phyloP scores from a whole-genome alignment of 495 filamentous ascomycete genomes.

The Hyaloscypha hepaticicola region DNA sequence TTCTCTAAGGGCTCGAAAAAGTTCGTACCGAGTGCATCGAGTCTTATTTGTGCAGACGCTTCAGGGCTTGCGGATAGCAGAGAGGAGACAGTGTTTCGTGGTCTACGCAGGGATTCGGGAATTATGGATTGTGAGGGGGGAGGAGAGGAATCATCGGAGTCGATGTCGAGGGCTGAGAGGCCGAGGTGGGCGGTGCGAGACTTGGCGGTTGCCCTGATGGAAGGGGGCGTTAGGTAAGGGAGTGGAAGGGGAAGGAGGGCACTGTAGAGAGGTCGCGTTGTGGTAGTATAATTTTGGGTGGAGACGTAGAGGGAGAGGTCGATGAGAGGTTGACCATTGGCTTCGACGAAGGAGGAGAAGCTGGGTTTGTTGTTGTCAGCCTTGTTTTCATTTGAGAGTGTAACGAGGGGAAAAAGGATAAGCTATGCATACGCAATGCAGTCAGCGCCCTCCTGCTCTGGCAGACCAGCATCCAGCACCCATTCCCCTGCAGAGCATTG shows the following conservation, averaged over 20 bases:
- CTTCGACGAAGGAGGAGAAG: constrained; percentile 59
- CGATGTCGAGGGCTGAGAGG: constrained; percentile 64
- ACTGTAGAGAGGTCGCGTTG: constrained; percentile 75
- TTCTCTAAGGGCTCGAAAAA: constrained; percentile 68
- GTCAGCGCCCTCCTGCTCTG: constrained; percentile 48
- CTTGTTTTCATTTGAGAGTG: background rate
- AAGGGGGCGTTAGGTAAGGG: constrained; percentile 74
- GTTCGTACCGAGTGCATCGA: constrained; percentile 65
- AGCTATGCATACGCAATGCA: constrained; percentile 54
- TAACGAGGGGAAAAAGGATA: background rate
- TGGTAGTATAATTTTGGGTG: constrained; percentile 71
- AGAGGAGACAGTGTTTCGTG: constrained; percentile 33
- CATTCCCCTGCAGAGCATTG: constrained; percentile 51
- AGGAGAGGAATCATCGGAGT: constrained; percentile 36
- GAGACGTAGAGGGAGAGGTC: constrained; percentile 87
- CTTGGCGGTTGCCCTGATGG: constrained; percentile 64
- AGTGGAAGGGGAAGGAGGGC: constrained; percentile 76
- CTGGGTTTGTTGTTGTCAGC: constrained; percentile 11
- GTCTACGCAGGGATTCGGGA: constrained; percentile 33
- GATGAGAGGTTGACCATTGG: constrained; percentile 64
- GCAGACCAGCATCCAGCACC: constrained; percentile 53
- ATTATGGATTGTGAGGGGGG: constrained; percentile 25
- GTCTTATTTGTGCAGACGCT: constrained; percentile 57
- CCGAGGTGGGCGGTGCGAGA: constrained; percentile 71
- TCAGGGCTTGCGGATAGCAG: constrained; percentile 44